Evolutionary conservation across 495 filamentous ascomycete genomes (phyloP).

Genomic region (Tuber microsphaerosporum): DNA sequence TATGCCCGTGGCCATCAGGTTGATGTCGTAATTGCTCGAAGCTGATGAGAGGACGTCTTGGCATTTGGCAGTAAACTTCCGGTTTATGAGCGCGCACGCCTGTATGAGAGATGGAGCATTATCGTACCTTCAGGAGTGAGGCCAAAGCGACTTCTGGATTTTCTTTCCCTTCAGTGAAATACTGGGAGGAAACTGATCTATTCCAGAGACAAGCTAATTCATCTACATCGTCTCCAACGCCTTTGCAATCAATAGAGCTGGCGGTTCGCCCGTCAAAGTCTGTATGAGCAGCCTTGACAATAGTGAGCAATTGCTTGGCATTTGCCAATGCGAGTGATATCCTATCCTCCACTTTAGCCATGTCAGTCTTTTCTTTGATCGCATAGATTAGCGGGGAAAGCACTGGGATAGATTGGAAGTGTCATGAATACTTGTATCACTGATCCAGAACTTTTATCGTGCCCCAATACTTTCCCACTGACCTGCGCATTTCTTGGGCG

Average conservation of each 20-base stretch:
- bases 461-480: not conserved
- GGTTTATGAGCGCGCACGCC: not conserved
- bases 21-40: conserved; percentile 82
- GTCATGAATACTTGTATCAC: conserved; percentile 1
- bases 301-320: conserved; percentile 66
- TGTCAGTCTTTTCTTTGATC: conserved; percentile 28
- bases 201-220: conserved; percentile 53
- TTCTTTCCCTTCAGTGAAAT: not conserved
- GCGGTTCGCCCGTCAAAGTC: conserved; percentile 46
- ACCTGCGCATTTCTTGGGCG: not conserved
- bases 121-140: conserved; percentile 5
- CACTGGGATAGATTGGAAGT: not conserved
- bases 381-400: not conserved
- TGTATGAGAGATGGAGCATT: not conserved
- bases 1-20: conserved; percentile 53
- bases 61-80: conserved; percentile 28
- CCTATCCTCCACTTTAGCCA: conserved; percentile 50
- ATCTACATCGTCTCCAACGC: conserved; percentile 48
- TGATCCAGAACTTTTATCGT: conserved; percentile 6
- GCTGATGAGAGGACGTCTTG: conserved; percentile 47
- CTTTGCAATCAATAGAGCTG: conserved; percentile 45
- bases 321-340: conserved; percentile 64
- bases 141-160: not conserved
- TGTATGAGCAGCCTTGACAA: conserved; percentile 65
- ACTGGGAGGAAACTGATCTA: conserved; percentile 4